phyloP scores from a whole-genome alignment of 441 rosid genomes.

The Populus tomentosa region DNA sequence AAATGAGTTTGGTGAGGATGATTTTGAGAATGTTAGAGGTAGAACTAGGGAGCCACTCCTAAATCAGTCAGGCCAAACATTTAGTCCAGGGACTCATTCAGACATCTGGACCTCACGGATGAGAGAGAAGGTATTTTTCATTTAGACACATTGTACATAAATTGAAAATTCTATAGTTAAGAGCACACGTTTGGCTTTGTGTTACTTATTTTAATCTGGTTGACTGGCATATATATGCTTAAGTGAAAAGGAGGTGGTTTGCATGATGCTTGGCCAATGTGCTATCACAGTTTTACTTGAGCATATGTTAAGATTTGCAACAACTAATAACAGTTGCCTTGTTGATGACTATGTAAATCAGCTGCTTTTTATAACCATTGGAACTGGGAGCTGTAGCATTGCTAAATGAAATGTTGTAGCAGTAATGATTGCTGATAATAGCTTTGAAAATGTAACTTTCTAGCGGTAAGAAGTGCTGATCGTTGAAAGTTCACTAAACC shows the following conservation, averaged over 20 bases:
- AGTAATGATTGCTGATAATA: background rate
- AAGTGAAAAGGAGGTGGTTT: background rate
- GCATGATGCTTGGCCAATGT: background rate
- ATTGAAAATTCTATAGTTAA: background rate
- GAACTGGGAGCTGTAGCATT: background rate
- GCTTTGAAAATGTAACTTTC: background rate
- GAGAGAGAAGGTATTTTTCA: slow-evolving; percentile 62
- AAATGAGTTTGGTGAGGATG: slow-evolving; percentile 57
- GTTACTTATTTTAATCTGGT: background rate
- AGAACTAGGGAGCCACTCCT: slow-evolving; percentile 69
- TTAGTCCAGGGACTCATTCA: slow-evolving; percentile 46
- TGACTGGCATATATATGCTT: background rate
- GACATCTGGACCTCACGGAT: slow-evolving; percentile 69
- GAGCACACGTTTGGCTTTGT: background rate
- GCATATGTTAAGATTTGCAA: background rate
- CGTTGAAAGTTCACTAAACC: background rate
- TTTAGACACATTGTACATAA: background rate
- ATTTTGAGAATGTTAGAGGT: slow-evolving; percentile 50
- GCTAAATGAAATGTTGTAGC: background rate
- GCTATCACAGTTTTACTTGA: background rate
- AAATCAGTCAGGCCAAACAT: slow-evolving; percentile 51
- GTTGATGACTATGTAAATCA: background rate
- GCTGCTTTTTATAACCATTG: background rate
- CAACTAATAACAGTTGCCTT: background rate
- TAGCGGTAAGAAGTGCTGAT: background rate